These are phyloP conservation scores for Cyberlindnera samutprakarnensis DNA, from an alignment of 805 yeast genomes.

Conservation along the genomic window DNA sequence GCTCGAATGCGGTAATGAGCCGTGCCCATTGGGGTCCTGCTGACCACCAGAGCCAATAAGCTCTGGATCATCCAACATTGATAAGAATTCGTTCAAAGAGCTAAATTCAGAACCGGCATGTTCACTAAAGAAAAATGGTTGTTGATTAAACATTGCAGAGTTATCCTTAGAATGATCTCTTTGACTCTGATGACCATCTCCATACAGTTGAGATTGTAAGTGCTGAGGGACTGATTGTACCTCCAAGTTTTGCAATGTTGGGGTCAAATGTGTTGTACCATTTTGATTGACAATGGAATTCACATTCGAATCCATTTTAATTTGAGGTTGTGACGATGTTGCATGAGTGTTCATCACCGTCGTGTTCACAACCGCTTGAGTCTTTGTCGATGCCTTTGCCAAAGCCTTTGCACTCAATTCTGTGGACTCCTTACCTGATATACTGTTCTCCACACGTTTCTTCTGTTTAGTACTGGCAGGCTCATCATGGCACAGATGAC, in stretches of 20 bases:
- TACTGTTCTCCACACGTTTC: conserved; percentile 15
- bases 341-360: not conserved
- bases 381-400: conserved; percentile 1
- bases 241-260: conserved; percentile 10
- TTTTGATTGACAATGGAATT: not conserved
- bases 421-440: too few relatives aligned
- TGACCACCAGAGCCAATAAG: conserved; percentile 38
- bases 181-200: not conserved
- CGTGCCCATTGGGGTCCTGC: too few relatives aligned
- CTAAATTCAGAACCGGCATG: conserved; percentile 91
- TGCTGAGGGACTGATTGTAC: conserved; percentile 18
- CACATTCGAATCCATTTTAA: not conserved
- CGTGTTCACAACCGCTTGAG: not conserved
- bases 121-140: conserved; percentile 80
- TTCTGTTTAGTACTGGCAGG: conserved; percentile 20
- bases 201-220: conserved; percentile 12
- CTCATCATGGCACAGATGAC: conserved; percentile 59
- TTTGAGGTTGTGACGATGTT: not conserved
- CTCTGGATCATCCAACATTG: conserved; percentile 85
- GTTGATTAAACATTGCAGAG: conserved; percentile 32
- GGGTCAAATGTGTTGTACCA: conserved; percentile 2
- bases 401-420: conserved; percentile 2
- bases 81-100: conserved; percentile 79
- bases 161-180: conserved; percentile 5
- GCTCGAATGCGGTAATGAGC: not conserved